These are phyloP conservation scores for Piromyces finnis DNA, from an alignment of 192 early-diverging fungal species.

Conservation along the genomic window DNA sequence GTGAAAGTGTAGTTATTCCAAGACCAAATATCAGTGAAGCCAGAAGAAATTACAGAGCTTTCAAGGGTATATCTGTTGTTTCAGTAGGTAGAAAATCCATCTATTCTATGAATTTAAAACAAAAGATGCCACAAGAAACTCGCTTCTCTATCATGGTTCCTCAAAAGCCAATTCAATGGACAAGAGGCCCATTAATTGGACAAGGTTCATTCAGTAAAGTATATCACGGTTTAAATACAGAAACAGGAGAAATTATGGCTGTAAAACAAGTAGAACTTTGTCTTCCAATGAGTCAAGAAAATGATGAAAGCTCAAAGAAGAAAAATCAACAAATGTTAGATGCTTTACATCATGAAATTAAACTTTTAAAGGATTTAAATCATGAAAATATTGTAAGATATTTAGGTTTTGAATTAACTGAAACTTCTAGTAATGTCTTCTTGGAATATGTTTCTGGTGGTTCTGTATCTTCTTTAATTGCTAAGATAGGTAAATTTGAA, in stretches of 20 bases:
- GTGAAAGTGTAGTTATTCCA: background rate
- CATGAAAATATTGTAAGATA: constrained; percentile 96
- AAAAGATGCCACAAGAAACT: background rate
- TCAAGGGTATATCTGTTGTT: background rate
- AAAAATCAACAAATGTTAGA: constrained; percentile 23
- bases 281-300: constrained; percentile 34
- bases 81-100: background rate
- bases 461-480: constrained; percentile 68
- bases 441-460: constrained; percentile 97
- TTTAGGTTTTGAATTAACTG: constrained; percentile 65
- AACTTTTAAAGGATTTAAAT: constrained; percentile 71
- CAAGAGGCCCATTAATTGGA: constrained; percentile 77
- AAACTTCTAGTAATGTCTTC: constrained; percentile 70
- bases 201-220: constrained; percentile 93
- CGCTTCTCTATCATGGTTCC: background rate
- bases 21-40: background rate
- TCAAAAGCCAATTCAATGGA: constrained; percentile 37
- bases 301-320: constrained; percentile 25
- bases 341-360: constrained; percentile 76
- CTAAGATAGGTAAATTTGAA: constrained; percentile 73
- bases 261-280: constrained; percentile 88
- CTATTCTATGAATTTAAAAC: background rate
- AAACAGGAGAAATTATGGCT: constrained; percentile 84
- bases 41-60: background rate
- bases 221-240: constrained; percentile 73